Percentiles rank a stretch among this genome's conserved stretches.
Evolutionary conservation across 2,329 filamentous ascomycete genomes (phyloP).

Genomic region (Dendrostoma leiphaemia): DNA sequence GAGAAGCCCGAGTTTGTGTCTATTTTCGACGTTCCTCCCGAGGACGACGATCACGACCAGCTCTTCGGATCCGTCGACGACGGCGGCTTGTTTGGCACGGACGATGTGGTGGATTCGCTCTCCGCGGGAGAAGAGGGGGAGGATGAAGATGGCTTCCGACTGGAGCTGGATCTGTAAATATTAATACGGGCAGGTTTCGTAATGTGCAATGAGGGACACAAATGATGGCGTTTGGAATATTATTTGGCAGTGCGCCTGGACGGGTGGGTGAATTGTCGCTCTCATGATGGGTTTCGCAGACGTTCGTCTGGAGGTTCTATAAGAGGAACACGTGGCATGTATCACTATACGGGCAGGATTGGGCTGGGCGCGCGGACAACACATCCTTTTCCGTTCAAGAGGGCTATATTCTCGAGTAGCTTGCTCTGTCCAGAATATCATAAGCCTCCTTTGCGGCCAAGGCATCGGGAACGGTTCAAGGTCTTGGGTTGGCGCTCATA

Average conservation of each 20-base stretch:
- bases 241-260: background rate
- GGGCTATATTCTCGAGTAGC: background rate
- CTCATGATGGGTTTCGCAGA: background rate
- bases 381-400: background rate
- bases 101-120: background rate
- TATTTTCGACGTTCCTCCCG: conserved; percentile 49
- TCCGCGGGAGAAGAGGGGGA: background rate
- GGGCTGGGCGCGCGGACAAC: background rate
- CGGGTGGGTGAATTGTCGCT: background rate
- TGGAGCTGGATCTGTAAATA: conserved; percentile 9
- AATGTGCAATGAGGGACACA: background rate
- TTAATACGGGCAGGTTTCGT: no score
- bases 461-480: no score
- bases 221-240: background rate
- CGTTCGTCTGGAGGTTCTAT: background rate
- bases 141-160: conserved; percentile 6
- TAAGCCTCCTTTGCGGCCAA: background rate
- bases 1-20: conserved; percentile 50
- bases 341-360: background rate
- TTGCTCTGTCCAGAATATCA: background rate
- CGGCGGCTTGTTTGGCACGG: conserved; percentile 43
- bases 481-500: no score
- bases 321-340: background rate
- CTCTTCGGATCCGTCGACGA: conserved; percentile 38
- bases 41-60: conserved; percentile 46